Evolutionary conservation across 1,284 basidiomycete species (phyloP).

Genomic region (Cryptococcus neoformans): DNA sequence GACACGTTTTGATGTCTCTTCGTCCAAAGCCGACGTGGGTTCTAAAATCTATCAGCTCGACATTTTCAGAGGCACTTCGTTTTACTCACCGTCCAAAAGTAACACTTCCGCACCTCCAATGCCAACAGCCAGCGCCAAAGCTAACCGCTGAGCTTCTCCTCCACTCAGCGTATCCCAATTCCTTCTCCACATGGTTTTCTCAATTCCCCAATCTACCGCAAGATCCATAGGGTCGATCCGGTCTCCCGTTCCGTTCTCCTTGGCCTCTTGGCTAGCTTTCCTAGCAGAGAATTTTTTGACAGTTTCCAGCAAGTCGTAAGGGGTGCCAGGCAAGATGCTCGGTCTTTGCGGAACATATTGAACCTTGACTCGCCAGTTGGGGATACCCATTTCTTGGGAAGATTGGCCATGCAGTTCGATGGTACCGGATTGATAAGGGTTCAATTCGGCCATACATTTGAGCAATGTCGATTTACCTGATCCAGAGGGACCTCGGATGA

Average conservation of each 20-base stretch:
- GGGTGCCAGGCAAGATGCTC: constrained; percentile 74
- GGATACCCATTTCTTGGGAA: constrained; percentile 55
- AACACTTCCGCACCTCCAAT: constrained; percentile 71
- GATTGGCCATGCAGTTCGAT: constrained; percentile 65
- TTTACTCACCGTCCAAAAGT: constrained; percentile 70
- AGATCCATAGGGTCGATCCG: constrained; percentile 56
- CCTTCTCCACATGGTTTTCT: constrained; percentile 66
- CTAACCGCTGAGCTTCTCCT: constrained; percentile 77
- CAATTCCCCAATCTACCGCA: constrained; percentile 65
- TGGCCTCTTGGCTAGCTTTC: neutral
- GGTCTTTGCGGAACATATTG: constrained; percentile 82
- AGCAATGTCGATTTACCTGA: constrained; percentile 42
- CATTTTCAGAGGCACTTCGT: neutral
- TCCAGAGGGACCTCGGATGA: constrained; percentile 7
- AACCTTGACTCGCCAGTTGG: constrained; percentile 68
- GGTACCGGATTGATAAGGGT: constrained; percentile 62
- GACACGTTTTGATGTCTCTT: constrained; percentile 61
- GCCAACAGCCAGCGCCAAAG: constrained; percentile 68
- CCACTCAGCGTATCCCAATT: constrained; percentile 75
- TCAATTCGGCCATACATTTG: constrained; percentile 76
- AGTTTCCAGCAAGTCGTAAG: constrained; percentile 63
- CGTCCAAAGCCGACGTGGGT: constrained; percentile 80
- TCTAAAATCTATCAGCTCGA: constrained; percentile 53
- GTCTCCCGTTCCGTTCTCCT: constrained; percentile 12
- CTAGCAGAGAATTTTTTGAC: constrained; percentile 55